Conservation (phyloP, 768 basidiomycete species). For the Serpula lacrymans region DNA sequence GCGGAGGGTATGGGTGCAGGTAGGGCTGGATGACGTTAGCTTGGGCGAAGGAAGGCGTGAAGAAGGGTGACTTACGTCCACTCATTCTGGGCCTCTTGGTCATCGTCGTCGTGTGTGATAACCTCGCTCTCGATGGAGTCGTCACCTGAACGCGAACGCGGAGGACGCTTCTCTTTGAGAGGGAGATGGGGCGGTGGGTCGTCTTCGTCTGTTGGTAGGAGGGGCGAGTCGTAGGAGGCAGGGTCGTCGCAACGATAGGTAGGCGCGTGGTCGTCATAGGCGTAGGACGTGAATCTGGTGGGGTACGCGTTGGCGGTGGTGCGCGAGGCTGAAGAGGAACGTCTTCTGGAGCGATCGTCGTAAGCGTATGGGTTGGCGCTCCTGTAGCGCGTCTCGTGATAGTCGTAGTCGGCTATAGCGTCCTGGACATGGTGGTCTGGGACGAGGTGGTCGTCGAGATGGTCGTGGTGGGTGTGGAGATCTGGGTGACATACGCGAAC, state of each 20-base stretch:
- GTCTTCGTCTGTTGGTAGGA: constrained; percentile 20
- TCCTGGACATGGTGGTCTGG: constrained; percentile 15
- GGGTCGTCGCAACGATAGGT: constrained; percentile 25
- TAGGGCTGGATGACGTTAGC: constrained; percentile 41
- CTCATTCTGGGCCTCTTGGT: constrained; percentile 18
- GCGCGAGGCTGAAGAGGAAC: constrained; percentile 20
- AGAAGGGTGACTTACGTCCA: constrained; percentile 27
- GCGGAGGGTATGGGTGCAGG: constrained; percentile 50
- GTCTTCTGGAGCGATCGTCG: constrained; percentile 19
- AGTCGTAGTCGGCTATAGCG: constrained; percentile 28
- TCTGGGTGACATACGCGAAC: constrained; percentile 19
- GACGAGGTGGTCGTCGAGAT: constrained; percentile 23
- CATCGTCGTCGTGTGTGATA: neutral
- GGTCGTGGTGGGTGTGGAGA: constrained; percentile 17
- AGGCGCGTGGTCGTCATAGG: neutral
- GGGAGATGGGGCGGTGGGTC: constrained; percentile 17
- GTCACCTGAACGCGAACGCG: constrained; percentile 13
- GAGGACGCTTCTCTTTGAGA: constrained; percentile 22
- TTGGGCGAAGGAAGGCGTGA: neutral
- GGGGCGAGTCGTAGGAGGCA: constrained; percentile 27
- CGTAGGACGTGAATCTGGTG: neutral
- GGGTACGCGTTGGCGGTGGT: constrained; percentile 14
- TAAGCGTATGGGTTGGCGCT: constrained; percentile 13
- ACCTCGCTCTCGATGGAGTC: constrained; percentile 3
- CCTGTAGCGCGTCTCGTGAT: constrained; percentile 10